Conservation (phyloP, 2,329 filamentous ascomycete genomes). For the Magnaporthales sp. region DNA sequence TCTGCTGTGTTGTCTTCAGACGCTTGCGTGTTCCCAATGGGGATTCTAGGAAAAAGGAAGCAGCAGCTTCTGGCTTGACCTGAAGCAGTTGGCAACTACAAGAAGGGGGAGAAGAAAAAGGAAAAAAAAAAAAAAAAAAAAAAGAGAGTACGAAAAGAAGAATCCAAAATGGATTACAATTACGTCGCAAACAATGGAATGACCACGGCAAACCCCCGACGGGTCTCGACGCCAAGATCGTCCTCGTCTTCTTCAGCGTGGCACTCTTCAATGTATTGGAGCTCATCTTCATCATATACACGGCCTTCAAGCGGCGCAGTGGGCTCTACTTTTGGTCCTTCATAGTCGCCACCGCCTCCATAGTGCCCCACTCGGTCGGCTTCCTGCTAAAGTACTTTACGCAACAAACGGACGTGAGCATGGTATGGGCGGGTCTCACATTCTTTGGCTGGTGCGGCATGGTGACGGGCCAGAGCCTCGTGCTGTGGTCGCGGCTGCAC, state of each 20-base stretch:
- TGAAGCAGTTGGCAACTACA: too few relatives aligned
- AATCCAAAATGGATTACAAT: background rate
- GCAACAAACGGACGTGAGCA: background rate
- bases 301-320: conserved; percentile 1
- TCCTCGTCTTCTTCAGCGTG: background rate
- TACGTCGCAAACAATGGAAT: background rate
- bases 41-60: too few relatives aligned
- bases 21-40: too few relatives aligned
- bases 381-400: conserved; percentile 3
- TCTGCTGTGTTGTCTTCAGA: too few relatives aligned
- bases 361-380: background rate
- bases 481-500: conserved; percentile 55
- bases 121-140: background rate
- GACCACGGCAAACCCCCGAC: background rate
- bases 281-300: background rate
- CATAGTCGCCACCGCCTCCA: conserved; percentile 1
- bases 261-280: background rate
- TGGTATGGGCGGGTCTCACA: background rate
- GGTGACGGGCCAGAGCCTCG: conserved; percentile 53
- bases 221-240: background rate
- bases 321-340: conserved; percentile 6
- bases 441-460: conserved; percentile 42
- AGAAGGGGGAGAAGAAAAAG: background rate
- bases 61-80: too few relatives aligned
- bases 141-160: background rate